Evolutionary conservation across 164 flowering plant species (phyloP), one percentile per base, ranked within the genome.

Genomic region (Nymphaea thermarum): DNA sequence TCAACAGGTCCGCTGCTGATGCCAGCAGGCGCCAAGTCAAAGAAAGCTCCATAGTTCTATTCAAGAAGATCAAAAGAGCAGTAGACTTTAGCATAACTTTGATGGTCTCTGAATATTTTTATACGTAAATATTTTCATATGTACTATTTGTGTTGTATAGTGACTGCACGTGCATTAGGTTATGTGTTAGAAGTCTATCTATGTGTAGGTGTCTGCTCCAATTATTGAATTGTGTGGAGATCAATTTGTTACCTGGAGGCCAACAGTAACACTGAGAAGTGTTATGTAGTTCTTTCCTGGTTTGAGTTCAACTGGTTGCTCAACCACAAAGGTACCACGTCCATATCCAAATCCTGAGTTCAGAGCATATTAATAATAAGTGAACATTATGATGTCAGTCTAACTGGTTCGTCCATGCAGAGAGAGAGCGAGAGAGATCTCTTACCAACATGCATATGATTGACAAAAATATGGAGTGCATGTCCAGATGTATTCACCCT

Each of bases 211-310:
- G 5, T 3, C 6, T 14, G 12, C 55, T 47, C 4, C 55, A 14
- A 47, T 47, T 47, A 47, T 3, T 47, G 2, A 47, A 47, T 7
- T 47, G 6, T 4, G 55, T 17, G 3, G 7, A 17, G 51, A 43
- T 59, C 4, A 44, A n/a, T 3, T 62, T 61, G 42, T 2, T 77
- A 86, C 91, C 84, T 64, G 45, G 0, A 84, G 64, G 4, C 95
- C 91, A 67, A 89, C 81, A 0, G 87, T 81, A 0, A 72, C 84
- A 71, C 90, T 87, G 0, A 91, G 85, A 44, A 91, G 53, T 2
- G 85, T 3, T 4, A 91, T 82, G 17, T 73, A 44, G 64, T 88
- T 91, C 5, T 43, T 71, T 0, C 88, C 87, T 0, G 68, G 65
- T 0, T 72, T 80, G 60, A 87, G 17, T 6, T 67, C 72, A 0